phyloP scores from a whole-genome alignment of 495 filamentous ascomycete species.

The Trichoderma erinaceum region DNA sequence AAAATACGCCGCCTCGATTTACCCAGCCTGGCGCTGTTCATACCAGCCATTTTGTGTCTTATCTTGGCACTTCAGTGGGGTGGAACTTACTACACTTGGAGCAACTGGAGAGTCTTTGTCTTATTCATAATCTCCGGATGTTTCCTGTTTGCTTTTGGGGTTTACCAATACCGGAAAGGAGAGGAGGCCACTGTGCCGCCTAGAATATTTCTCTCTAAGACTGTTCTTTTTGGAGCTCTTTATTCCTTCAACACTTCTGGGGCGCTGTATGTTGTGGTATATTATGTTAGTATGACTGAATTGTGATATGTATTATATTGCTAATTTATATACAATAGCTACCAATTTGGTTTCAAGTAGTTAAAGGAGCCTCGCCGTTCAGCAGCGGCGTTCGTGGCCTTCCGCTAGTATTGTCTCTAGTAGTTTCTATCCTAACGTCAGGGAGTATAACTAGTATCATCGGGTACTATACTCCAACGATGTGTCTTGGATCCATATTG shows the following conservation, averaged over 20 bases:
- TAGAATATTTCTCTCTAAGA: neutral
- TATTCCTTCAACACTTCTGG: neutral
- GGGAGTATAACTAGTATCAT: neutral
- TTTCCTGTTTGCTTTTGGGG: neutral
- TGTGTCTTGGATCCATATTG: constrained; percentile 1
- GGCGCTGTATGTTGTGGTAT: neutral
- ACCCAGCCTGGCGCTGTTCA: neutral
- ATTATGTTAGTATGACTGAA: neutral
- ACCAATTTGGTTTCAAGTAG: neutral
- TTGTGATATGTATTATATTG: neutral
- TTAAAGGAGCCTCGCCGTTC: neutral
- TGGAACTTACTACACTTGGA: neutral
- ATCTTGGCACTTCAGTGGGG: neutral
- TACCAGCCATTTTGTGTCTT: neutral
- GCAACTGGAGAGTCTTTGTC: neutral
- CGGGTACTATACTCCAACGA: neutral
- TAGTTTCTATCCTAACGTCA: neutral
- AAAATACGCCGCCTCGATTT: neutral
- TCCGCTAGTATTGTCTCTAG: neutral
- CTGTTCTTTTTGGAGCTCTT: neutral
- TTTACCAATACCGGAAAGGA: neutral
- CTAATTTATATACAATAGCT: neutral
- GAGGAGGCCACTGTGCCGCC: neutral
- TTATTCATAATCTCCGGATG: neutral
- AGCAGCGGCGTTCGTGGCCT: neutral